Base-by-base conservation (phyloP, 805 yeast species). In the Ogataea salicorniae region DNA sequence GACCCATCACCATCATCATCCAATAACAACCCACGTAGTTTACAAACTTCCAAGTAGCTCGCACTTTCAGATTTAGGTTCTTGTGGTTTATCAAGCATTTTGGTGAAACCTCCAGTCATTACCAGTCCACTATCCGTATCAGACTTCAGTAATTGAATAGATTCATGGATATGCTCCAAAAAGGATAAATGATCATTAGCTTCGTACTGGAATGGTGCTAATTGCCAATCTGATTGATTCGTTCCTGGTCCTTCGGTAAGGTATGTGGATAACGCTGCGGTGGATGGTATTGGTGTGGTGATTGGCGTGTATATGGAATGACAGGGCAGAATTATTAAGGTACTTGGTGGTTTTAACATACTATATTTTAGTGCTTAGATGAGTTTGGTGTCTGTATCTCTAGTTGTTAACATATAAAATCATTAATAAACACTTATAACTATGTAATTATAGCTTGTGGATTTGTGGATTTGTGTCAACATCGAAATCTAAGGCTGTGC, bases 171-270 rank as follows among this genome's bases (percentile, higher is more conserved):
- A 60, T 87, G 95, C 38, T 80, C 73, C 15, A 79, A 71, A 62
- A 86, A 86, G 20, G 81, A 70, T 3, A 79, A 55, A 55, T 86
- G 90, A 56, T 88, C 94, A 15, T 78, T 61, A 0, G 90, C 87
- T 50, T 81, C 85, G 6, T 67, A 47, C 62, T 87, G 95, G 56
- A 87, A 87, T 0, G 79, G 66, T 11, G 79, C 90, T 43, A 87
- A 60, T 18, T 56, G 56, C 96, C 95, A 88, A 53, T 85, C 87
- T 1, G 62, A 63, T 11, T 71, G 62, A 4, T 52, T 46, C 17
- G 66, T 65, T 0, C 91, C 91, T 6, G 68, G 56, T 9, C 74
- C 69, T 1, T 61, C 65, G 2, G 39, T 16, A 36, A 39, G 13
- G 39, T 45, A 29, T 45, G 41, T 23, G 8, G 40, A 33, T 22